Base-by-base conservation (phyloP, 1,284 basidiomycete species). In the Trametes polyzona region DNA sequence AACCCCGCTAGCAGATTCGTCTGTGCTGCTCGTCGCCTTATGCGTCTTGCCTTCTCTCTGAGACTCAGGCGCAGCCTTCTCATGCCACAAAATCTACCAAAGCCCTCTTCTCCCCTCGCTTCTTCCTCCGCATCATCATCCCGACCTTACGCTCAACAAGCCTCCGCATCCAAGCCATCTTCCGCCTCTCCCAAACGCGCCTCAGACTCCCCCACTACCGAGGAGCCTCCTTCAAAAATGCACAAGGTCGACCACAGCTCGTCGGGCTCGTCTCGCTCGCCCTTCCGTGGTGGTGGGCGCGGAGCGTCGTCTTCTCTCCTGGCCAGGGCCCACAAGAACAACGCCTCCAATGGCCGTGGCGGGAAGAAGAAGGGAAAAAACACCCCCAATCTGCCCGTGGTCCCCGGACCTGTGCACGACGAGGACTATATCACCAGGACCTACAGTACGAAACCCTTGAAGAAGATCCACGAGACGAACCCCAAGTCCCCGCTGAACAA, bases 11-110 rank as follows among this genome's bases (percentile, higher is more conserved):
- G 24, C 46, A 63, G 61, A 63, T 56, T 50, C 50, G 43, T 60
- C 58, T 59, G 50, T 56, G 50, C 40, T 39, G 50, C 48, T 39
- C 61, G 32, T 35, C 42, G 55, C 64, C 60, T 56, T 70, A 84
- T 86, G 83, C 79, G 77, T 75, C 68, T 80, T 72, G 78, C 77
- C 62, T 73, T 79, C 62, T 63, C 73, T 49, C 67, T 80, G 61
- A 74, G 76, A 67, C 72, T 76, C 61, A 77, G 80, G 77, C 78
- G 74, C 71, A 74, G 78, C 74, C 77, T 81, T 70, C 76, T 83
- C 75, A 84, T 85, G 83, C 80, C 81, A 76, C 66, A 79, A 66
- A 77, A 82, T 69, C 70, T 75, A 16, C 55, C 62, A 63, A 48
- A 67, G 69, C 57, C 65, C 59, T 60, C 64, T 59, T 63, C 62